Base-by-base conservation (phyloP, 371 early-diverging fungal genomes). In the Mucor piriformis region DNA sequence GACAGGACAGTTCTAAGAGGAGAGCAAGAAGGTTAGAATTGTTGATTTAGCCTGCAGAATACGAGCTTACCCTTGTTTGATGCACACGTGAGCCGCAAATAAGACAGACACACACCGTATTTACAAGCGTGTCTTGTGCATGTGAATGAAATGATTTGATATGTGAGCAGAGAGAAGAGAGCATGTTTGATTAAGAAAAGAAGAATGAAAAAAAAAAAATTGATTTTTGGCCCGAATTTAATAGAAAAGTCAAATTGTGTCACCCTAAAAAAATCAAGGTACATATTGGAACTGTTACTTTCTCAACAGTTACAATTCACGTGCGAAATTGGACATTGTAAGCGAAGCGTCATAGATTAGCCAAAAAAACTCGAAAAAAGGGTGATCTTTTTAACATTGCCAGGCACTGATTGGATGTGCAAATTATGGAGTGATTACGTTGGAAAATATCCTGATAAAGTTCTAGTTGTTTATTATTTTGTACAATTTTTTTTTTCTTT, bases 41-140 rank as follows among this genome's bases (percentile, higher is more conserved):
- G n/a, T n/a, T n/a, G n/a, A n/a, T n/a, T n/a, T n/a, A n/a, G n/a
- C n/a, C n/a, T n/a, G n/a, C n/a, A n/a, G n/a, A 55, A 3, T 13
- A 3, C n/a, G 20, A 44, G 48, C 33, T 61, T 66, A 70, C 70
- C 59, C 59, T 59, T 18, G 70, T 70, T 33, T 70, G 70, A 50
- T 70, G 70, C 13, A 66, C 66, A 13, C 27, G 44, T 25, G 70
- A 70, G 18, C 70, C 70, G 43, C 70, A 70, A 13, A 70, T 66
- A 11, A 59, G 63, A 34, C 70, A 70, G 3, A 25, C 15, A 6
- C 54, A 46, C 4, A 50, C 37, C 23, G 25, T 43, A 25, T 64
- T 40, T 4, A 57, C 58, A 37, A 29, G 49, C 24, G 53, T 8
- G 24, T 54, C 44, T 35, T 50, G 51, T 32, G 16, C 35, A 38